Evolutionary conservation across 169 alveolate species (phyloP).

Genomic region (Cryptosporidium parvum): DNA sequence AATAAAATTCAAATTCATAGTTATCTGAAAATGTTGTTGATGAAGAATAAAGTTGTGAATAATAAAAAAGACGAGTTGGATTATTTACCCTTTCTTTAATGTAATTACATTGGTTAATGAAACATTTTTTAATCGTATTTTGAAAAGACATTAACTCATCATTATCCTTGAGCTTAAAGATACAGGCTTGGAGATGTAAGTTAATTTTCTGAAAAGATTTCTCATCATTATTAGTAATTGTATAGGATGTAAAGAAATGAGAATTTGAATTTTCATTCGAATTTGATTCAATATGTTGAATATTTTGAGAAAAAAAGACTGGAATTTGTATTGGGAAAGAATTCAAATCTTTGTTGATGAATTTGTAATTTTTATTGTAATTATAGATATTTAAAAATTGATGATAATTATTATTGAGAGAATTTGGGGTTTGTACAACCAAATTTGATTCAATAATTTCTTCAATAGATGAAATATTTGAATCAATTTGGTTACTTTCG

Average conservation of each 20-base stretch:
- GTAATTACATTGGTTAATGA: conserved; percentile 45
- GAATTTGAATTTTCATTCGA: conserved; percentile 4
- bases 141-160: conserved; percentile 15
- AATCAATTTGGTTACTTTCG: conserved; percentile 1
- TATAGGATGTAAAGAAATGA: conserved; percentile 48
- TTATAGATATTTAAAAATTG: not conserved
- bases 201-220: not conserved
- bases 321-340: conserved; percentile 44
- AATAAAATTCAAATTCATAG: conserved; percentile 36
- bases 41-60: not conserved
- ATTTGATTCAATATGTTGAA: not conserved
- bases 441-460: conserved; percentile 38
- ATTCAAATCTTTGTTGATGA: not conserved
- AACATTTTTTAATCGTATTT: conserved; percentile 2
- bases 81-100: conserved; percentile 19
- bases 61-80: conserved; percentile 14
- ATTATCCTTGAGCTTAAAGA: conserved; percentile 1
- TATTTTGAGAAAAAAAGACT: conserved; percentile 26
- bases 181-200: conserved; percentile 56
- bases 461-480: not conserved
- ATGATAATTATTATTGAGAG: not conserved
- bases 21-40: not conserved
- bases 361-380: conserved; percentile 19
- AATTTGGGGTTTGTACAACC: conserved; percentile 1
- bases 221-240: conserved; percentile 19